Evolutionary conservation across 352 stramenopile genomes (phyloP).

Genomic region (Phytophthora pisi): DNA sequence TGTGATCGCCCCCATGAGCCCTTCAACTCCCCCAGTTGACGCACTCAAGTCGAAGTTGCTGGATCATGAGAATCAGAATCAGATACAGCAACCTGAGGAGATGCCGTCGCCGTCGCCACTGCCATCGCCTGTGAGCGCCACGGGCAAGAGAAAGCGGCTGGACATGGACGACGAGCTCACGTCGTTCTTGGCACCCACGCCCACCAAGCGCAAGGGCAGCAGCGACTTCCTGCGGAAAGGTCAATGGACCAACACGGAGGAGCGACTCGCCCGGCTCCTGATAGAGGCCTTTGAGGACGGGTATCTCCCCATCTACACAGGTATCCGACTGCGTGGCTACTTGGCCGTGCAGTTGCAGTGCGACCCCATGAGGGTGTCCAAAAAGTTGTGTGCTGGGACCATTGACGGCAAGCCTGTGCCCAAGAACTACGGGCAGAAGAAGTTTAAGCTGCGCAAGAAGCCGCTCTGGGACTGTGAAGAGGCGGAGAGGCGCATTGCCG

Average conservation of each 20-base stretch:
- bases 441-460: slow-evolving; percentile 77
- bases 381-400: slow-evolving; percentile 75
- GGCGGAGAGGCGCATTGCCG: slow-evolving; percentile 41
- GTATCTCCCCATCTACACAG: slow-evolving; percentile 75
- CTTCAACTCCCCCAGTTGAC: neutral
- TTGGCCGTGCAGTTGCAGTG: slow-evolving; percentile 80
- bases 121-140: slow-evolving; percentile 3
- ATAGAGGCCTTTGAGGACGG: slow-evolving; percentile 80
- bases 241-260: slow-evolving; percentile 75
- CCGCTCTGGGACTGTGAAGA: slow-evolving; percentile 56
- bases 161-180: slow-evolving; percentile 17
- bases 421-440: slow-evolving; percentile 84
- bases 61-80: too few species aligned
- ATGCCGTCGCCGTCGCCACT: slow-evolving; percentile 3
- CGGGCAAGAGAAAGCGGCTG: slow-evolving; percentile 47
- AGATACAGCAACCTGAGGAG: too few species aligned
- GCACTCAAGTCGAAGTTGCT: neutral
- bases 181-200: slow-evolving; percentile 5
- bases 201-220: slow-evolving; percentile 56
- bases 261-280: slow-evolving; percentile 57
- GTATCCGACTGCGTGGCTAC: slow-evolving; percentile 76
- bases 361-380: slow-evolving; percentile 83
- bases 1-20: neutral
- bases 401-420: slow-evolving; percentile 74
- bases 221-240: slow-evolving; percentile 76